Percentiles rank a stretch among this genome's conserved stretches.
Conservation (phyloP, 2,329 filamentous ascomycete species). For the Blastomyces emzantsi region DNA sequence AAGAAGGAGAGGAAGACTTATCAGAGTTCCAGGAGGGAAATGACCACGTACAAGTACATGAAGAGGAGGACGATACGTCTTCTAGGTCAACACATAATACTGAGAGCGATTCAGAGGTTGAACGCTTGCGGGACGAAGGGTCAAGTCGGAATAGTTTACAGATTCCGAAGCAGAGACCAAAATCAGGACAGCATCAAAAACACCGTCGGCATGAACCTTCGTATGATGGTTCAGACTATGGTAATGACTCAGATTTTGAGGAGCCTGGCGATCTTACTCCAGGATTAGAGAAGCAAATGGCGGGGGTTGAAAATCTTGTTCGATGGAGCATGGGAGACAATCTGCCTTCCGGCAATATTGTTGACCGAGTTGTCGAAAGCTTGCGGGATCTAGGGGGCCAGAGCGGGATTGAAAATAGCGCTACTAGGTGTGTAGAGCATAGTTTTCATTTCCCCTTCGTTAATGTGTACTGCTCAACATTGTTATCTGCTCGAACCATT, state of each 20-base stretch:
- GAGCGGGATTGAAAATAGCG: constrained; percentile 47
- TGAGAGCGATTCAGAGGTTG: constrained; percentile 14
- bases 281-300: constrained; percentile 47
- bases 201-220: constrained; percentile 36
- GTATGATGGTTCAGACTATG: constrained; percentile 52
- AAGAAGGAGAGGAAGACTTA: constrained; percentile 32
- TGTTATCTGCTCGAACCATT: not conserved
- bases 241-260: constrained; percentile 48
- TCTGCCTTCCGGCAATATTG: constrained; percentile 44
- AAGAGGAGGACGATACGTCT: constrained; percentile 25
- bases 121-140: constrained; percentile 6
- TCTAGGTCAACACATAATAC: constrained; percentile 23
- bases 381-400: constrained; percentile 48
- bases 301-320: constrained; percentile 47
- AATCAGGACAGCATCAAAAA: constrained; percentile 24
- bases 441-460: not conserved
- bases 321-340: constrained; percentile 46
- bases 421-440: constrained; percentile 40
- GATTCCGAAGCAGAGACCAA: constrained; percentile 31
- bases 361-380: constrained; percentile 43
- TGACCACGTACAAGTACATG: constrained; percentile 21
- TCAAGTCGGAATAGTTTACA: constrained; percentile 15
- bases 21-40: constrained; percentile 30
- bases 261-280: constrained; percentile 45
- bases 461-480: not conserved